Conservation (phyloP, 768 basidiomycete species). For the Termitomyces titanicus region DNA sequence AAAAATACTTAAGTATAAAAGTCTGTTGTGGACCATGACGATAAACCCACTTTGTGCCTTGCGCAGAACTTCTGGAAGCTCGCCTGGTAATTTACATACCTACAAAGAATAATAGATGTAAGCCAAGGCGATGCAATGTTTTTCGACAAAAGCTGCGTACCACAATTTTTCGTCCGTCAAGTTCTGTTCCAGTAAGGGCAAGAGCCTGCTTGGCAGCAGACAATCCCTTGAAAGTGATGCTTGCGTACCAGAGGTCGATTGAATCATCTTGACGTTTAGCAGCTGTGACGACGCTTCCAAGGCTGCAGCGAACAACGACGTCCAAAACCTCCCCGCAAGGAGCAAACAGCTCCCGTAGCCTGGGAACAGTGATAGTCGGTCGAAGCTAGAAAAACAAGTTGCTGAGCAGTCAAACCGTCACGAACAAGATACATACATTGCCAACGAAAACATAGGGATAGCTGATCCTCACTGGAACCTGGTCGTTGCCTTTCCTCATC, state of each 20-base stretch:
- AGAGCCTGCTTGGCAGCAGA: slow-evolving; percentile 39
- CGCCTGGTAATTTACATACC: slow-evolving; percentile 32
- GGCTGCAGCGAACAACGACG: slow-evolving; percentile 40
- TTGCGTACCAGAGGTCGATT: slow-evolving; percentile 45
- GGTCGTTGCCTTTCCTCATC: slow-evolving; percentile 6
- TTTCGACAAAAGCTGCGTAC: slow-evolving; percentile 29
- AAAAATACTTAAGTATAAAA: not conserved
- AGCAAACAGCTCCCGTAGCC: slow-evolving; percentile 30
- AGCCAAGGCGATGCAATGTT: not conserved
- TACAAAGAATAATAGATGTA: slow-evolving; percentile 11
- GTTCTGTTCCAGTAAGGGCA: slow-evolving; percentile 27
- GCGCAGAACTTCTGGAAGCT: slow-evolving; percentile 38
- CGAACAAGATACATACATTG: slow-evolving; percentile 43
- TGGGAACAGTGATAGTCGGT: slow-evolving; percentile 29
- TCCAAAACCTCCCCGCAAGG: slow-evolving; percentile 31
- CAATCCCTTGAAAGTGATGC: slow-evolving; percentile 39
- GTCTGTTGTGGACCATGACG: not conserved
- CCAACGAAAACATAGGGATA: slow-evolving; percentile 50
- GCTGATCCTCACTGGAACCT: not conserved
- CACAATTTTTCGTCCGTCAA: slow-evolving; percentile 36
- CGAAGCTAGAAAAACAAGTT: slow-evolving; percentile 24
- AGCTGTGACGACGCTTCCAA: slow-evolving; percentile 31
- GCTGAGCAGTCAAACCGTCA: not conserved
- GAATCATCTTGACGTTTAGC: slow-evolving; percentile 17
- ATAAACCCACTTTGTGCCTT: slow-evolving; percentile 23